These are phyloP conservation scores for Rhynchospora pubera DNA, from an alignment of 176 grass and related monocot species.

Conservation along the genomic window DNA sequence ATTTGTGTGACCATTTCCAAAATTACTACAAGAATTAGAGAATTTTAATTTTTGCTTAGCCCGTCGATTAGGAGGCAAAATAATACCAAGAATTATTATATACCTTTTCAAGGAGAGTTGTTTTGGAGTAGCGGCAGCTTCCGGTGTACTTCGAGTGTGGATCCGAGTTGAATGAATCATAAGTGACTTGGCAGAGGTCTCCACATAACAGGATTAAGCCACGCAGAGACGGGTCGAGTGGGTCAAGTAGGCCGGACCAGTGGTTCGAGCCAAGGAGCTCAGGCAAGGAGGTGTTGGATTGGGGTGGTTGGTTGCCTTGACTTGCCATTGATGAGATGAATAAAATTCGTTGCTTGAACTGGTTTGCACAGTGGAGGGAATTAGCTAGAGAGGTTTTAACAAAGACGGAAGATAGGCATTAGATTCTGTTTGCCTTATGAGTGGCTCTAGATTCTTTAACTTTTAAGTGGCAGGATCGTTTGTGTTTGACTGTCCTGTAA, in stretches of 20 bases:
- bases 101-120: constrained; percentile 34
- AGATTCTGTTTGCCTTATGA: background rate
- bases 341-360: background rate
- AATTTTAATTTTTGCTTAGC: background rate
- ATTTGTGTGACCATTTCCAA: background rate
- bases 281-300: constrained; percentile 31
- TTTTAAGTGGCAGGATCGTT: background rate
- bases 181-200: constrained; percentile 82
- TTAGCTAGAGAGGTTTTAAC: background rate
- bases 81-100: background rate
- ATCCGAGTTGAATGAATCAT: constrained; percentile 84
- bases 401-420: background rate
- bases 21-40: background rate
- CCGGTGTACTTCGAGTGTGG: constrained; percentile 53
- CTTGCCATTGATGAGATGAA: constrained; percentile 21
- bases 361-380: background rate
- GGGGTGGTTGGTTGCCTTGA: constrained; percentile 47
- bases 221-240: constrained; percentile 62
- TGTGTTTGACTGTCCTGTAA: background rate
- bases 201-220: constrained; percentile 70
- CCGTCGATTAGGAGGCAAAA: background rate
- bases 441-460: background rate
- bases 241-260: constrained; percentile 75
- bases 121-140: constrained; percentile 63
- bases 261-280: constrained; percentile 63